Evolutionary conservation across 345 rosid species (phyloP), one percentile per base, ranked within the genome.

Genomic region (Populus nigra): DNA sequence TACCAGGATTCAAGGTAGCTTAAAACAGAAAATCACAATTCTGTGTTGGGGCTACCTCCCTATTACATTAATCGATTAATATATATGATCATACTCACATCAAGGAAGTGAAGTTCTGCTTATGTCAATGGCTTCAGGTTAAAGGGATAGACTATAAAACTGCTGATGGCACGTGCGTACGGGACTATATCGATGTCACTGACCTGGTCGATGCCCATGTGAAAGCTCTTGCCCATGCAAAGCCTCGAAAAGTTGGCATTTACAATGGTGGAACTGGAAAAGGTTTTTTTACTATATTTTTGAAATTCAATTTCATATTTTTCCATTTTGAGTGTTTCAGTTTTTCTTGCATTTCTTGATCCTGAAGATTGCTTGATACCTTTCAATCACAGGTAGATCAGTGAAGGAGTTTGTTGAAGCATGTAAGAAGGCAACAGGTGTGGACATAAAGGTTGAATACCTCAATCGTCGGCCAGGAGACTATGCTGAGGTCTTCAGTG

Each of bases 341-440:
- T 78, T 6, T 29, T 27, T 53, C 59, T 2, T 53, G 59, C 59
- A 53, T 53, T 53, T 53, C 63, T 11, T n/a, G 62, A 3, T 25
- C 63, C 63, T 57, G 63, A 57, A n/a, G 63, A 57, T 57, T 57
- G 63, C 2, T n/a, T n/a, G 63, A 9, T 57, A n/a, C 27, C 15
- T 57, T 57, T 57, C 63, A n/a, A 57, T n/a, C 29, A n/a, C 89
- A 90, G 93, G 99, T 83, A 89, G 97, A 85, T 96, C 99, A 0
- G 99, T 96, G 49, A 96, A 92, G 80, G 99, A 96, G 78, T 96
- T 96, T 81, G 98, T 96, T 29, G 97, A 93, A 78, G 98, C 99
- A 20, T 94, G 98, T 76, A 92, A 96, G 88, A 90, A 89, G 79
- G 99, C 98, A 17, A 96, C 99, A 12, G 92, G 91, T 29, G 85